These are phyloP conservation scores for Candida sanyaensis DNA, from an alignment of 1,139 yeast genomes.

Conservation along the genomic window DNA sequence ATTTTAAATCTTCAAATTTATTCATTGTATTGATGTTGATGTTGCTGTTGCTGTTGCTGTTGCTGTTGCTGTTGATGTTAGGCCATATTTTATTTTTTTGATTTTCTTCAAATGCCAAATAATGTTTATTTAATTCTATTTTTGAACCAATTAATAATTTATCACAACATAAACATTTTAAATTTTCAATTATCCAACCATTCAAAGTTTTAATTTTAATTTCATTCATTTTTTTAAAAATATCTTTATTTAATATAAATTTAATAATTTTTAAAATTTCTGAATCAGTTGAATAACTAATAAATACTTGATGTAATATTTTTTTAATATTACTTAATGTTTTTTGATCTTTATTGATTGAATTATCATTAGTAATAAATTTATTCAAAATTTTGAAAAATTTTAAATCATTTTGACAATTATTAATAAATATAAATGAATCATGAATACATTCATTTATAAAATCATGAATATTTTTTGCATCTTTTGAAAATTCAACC, in stretches of 20 bases:
- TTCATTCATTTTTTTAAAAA: conserved; percentile 43
- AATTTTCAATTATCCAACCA: conserved; percentile 63
- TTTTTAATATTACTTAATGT: conserved; percentile 59
- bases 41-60: too few relatives aligned
- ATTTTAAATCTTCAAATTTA: conserved; percentile 19
- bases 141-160: conserved; percentile 58
- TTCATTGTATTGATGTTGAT: conserved; percentile 7
- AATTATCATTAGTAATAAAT: conserved; percentile 30
- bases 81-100: conserved; percentile 6
- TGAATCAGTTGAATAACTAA: conserved; percentile 65
- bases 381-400: conserved; percentile 53
- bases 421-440: conserved; percentile 48
- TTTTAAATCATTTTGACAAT: conserved; percentile 33
- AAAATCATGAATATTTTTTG: conserved; percentile 21
- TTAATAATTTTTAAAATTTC: conserved; percentile 57
- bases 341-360: conserved; percentile 26
- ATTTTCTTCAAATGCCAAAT: conserved; percentile 51
- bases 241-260: conserved; percentile 54
- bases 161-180: conserved; percentile 73
- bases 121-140: conserved; percentile 36
- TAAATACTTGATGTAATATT: conserved; percentile 61
- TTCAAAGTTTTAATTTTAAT: conserved; percentile 39
- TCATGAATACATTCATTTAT: conserved; percentile 51
- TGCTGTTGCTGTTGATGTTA: conserved; percentile 7
- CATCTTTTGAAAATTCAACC: conserved; percentile 21